phyloP scores from a whole-genome alignment of 768 basidiomycete species.

The Cubamyces sp. region DNA sequence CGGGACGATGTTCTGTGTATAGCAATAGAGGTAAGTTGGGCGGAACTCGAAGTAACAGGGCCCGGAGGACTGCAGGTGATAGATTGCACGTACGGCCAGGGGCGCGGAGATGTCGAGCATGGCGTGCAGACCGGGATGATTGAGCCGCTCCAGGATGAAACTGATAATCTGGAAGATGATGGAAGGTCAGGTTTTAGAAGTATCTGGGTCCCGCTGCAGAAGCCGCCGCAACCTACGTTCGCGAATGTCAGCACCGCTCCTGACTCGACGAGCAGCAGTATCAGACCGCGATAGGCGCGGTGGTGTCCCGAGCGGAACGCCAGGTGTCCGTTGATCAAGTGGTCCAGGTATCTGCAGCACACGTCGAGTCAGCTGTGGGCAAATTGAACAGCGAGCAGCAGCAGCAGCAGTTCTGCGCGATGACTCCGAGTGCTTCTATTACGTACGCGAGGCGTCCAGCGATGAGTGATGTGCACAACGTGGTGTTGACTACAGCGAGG shows the following conservation, averaged over 20 bases:
- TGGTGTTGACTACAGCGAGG: slow-evolving; percentile 7
- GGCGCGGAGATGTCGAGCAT: slow-evolving; percentile 15
- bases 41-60: neutral
- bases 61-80: neutral
- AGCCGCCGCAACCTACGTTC: slow-evolving; percentile 3
- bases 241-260: slow-evolving; percentile 10
- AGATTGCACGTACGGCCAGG: neutral
- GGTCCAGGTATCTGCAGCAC: slow-evolving; percentile 15
- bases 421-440: too few relatives aligned
- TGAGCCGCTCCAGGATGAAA: slow-evolving; percentile 5
- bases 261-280: slow-evolving; percentile 14
- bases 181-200: neutral
- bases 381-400: too few relatives aligned
- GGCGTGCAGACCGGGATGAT: slow-evolving; percentile 12
- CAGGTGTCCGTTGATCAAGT: slow-evolving; percentile 1
- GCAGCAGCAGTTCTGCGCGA: too few relatives aligned
- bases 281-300: slow-evolving; percentile 5
- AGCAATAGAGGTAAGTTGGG: neutral
- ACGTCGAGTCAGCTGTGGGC: neutral
- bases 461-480: slow-evolving; percentile 13
- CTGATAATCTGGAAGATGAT: neutral
- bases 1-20: slow-evolving; percentile 8
- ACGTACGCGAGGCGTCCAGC: slow-evolving; percentile 13
- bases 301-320: neutral
- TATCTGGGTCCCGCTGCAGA: neutral